These are phyloP conservation scores for Pleoardoris graminearum DNA, from an alignment of 2,329 filamentous ascomycete species.

Conservation along the genomic window DNA sequence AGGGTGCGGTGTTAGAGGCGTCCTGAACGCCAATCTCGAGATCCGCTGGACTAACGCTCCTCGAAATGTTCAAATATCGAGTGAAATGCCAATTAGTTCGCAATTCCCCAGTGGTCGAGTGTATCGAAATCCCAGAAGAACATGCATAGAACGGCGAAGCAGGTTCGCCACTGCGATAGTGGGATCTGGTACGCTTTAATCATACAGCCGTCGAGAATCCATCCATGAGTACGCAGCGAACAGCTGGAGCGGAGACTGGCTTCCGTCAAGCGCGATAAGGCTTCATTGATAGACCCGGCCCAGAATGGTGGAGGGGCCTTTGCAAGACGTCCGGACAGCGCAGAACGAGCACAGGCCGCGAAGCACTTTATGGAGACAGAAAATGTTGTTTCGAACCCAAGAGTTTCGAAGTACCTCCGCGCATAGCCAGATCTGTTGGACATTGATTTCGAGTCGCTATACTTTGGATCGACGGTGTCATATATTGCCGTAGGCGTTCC, in stretches of 20 bases:
- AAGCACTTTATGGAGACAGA: neutral
- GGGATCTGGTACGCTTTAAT: neutral
- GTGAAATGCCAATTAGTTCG: neutral
- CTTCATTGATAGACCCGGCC: neutral
- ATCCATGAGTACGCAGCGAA: neutral
- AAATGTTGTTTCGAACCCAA: no score
- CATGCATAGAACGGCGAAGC: constrained; percentile 11
- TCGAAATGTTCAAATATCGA: neutral
- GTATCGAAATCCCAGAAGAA: constrained; percentile 17
- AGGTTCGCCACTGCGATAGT: neutral
- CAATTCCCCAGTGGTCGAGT: constrained; percentile 4
- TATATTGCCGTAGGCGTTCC: neutral
- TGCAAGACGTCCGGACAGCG: no score
- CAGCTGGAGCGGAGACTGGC: neutral
- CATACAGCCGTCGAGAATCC: neutral
- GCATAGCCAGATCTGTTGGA: constrained; percentile 1
- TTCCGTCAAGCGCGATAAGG: neutral
- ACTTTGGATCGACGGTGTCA: constrained; percentile 1
- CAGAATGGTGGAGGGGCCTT: neutral
- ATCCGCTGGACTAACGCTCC: no score
- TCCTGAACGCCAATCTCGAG: no score
- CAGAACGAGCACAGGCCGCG: neutral
- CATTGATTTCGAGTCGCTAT: neutral
- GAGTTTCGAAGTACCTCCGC: neutral
- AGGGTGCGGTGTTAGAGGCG: neutral